Evolutionary conservation across 306 rosid species (phyloP), one percentile per base, ranked within the genome.

Genomic region (Begonia loranthoides): DNA sequence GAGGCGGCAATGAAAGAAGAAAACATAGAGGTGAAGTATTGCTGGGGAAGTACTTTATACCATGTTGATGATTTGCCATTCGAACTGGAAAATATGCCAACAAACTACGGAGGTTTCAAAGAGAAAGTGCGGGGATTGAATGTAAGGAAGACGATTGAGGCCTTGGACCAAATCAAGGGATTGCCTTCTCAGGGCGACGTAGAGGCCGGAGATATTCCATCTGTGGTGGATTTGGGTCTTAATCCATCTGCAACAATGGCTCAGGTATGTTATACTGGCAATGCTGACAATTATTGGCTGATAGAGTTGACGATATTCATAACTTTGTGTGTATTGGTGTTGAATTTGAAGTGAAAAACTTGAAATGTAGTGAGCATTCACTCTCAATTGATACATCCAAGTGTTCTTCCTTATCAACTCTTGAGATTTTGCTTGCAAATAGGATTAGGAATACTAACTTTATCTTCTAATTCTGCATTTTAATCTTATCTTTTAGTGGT

Each of bases 1-100:
- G 92, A 78, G 70, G 56, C 68, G 6, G 80, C 78, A 13, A 70
- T 86, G 95, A 86, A 80, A 45, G 87, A 90, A 24, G 96, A 87
- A 75, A 81, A 73, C 66, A 77, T 87, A 54, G 96, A 92, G 63
- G 63, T 92, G 4, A 86, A 86, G 83, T 86, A 77, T 73, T 83
- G 76, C 38, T 86, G 99, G 99, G 99, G 99, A 4, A 86, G 96
- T 45, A 92, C 99, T 36, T 56, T 92, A 78, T 83, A 70, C 50
- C 99, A 92, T 50, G 33, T 66, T 39, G 96, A 92, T 13, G 99
- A 92, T 68, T 75, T 92, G 70, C 94, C 96, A 12, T 86, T 86
- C 43, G 57, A 75, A 13, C 45, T 92, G 73, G 99, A 83, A 73
- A 93, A 83, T 11, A 86, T 86, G 94, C 99, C 96, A 4, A 60